phyloP scores from a whole-genome alignment of 2,329 filamentous ascomycete species.

The Laburnicola sp. region DNA sequence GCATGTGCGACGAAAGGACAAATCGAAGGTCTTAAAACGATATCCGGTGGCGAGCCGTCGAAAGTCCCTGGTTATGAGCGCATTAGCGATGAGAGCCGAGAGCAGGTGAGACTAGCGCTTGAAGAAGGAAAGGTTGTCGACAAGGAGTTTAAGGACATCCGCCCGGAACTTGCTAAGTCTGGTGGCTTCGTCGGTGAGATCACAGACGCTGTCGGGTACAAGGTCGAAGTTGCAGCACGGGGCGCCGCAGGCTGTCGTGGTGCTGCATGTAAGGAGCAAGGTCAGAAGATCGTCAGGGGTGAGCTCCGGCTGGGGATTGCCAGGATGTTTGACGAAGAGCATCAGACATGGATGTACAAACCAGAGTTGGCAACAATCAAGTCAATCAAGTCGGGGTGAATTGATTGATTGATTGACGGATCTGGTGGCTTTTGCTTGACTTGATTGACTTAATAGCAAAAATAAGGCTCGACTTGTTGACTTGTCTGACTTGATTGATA shows the following conservation, averaged over 20 bases:
- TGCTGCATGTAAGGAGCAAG: slow-evolving; percentile 67
- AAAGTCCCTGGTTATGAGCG: slow-evolving; percentile 73
- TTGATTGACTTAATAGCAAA: no score
- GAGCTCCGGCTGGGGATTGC: slow-evolving; percentile 71
- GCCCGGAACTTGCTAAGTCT: slow-evolving; percentile 58
- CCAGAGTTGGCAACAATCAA: no score
- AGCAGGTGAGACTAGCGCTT: slow-evolving; percentile 72
- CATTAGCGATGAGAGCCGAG: slow-evolving; percentile 66
- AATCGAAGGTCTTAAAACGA: slow-evolving; percentile 64
- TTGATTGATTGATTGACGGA: no score
- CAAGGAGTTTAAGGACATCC: slow-evolving; percentile 72
- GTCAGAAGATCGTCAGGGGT: slow-evolving; percentile 75
- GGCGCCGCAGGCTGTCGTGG: slow-evolving; percentile 68
- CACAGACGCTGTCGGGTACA: slow-evolving; percentile 19
- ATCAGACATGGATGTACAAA: slow-evolving; percentile 66
- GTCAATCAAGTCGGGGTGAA: no score
- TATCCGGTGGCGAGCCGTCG: slow-evolving; percentile 61
- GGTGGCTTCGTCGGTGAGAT: slow-evolving; percentile 13
- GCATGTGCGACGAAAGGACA: slow-evolving; percentile 81
- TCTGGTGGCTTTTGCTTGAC: no score
- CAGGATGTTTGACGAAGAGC: slow-evolving; percentile 37
- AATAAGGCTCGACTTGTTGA: no score
- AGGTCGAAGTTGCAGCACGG: slow-evolving; percentile 18
- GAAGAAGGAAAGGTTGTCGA: slow-evolving; percentile 75
- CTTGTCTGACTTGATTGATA: no score